These are phyloP conservation scores for Naganishia albida DNA, from an alignment of 1,284 basidiomycete genomes.

Conservation along the genomic window DNA sequence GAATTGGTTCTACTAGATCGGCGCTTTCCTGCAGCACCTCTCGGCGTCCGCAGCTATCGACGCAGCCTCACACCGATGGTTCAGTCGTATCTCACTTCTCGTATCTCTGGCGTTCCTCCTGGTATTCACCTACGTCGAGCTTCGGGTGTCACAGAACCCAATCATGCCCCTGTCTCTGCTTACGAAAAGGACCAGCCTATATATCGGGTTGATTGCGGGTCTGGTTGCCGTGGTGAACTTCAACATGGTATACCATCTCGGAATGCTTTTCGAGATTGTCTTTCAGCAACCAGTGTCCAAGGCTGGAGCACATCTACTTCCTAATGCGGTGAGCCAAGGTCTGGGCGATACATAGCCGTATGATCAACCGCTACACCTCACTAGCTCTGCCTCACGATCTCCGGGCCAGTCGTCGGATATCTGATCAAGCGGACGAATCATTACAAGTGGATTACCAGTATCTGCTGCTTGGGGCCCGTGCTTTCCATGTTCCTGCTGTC, in stretches of 20 bases:
- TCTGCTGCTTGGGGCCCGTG: conserved; percentile 38
- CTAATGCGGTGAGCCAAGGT: conserved; percentile 35
- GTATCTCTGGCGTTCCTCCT: conserved; percentile 33
- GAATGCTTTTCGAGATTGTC: conserved; percentile 42
- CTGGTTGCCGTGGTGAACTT: conserved; percentile 43
- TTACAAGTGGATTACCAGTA: conserved; percentile 39
- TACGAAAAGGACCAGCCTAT: conserved; percentile 36
- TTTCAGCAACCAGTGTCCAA: conserved; percentile 35
- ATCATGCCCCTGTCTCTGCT: conserved; percentile 41
- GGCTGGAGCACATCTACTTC: conserved; percentile 40
- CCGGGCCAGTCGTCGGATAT: conserved; percentile 38
- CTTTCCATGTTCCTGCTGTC: conserved; percentile 39
- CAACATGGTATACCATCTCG: conserved; percentile 43
- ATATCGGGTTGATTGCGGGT: conserved; percentile 39
- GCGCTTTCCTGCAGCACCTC: conserved; percentile 37
- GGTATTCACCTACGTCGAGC: conserved; percentile 40
- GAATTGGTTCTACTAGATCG: conserved; percentile 29
- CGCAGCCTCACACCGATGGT: conserved; percentile 29
- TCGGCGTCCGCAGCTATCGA: conserved; percentile 23
- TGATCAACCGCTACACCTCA: background rate
- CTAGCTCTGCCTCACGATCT: conserved; percentile 39
- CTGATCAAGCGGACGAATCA: conserved; percentile 36
- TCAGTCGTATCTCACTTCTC: conserved; percentile 30
- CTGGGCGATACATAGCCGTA: background rate
- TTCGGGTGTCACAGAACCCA: conserved; percentile 36